A percentile compares a stretch with the other conserved stretches of the same genome.
Conservation (phyloP, 75 land plant species). For the Chamaecyparis obtusa region DNA sequence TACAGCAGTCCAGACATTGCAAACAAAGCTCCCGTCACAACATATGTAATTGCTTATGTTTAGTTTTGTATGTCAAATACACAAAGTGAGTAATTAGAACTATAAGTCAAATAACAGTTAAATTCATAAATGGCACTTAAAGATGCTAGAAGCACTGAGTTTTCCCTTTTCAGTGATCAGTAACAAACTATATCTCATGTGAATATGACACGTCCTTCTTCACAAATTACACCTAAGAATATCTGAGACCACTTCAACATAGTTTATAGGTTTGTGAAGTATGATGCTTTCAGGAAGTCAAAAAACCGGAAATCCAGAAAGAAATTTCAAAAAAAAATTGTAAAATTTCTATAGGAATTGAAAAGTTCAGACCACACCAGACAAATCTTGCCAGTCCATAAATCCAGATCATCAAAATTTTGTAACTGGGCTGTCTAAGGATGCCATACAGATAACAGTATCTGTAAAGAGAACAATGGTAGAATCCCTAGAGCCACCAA, state of each 20-base stretch:
- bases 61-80: neutral
- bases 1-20: neutral
- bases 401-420: too few relatives aligned
- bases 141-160: neutral
- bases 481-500: neutral
- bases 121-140: slow-evolving; percentile 4
- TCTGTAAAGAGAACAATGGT: neutral
- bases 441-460: neutral
- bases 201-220: neutral
- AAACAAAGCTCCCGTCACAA: neutral
- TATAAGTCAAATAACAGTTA: neutral
- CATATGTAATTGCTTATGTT: neutral
- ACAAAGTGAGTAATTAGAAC: neutral
- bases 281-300: too few relatives aligned
- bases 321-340: too few relatives aligned
- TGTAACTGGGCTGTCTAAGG: too few relatives aligned
- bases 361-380: too few relatives aligned
- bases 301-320: too few relatives aligned
- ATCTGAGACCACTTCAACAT: neutral
- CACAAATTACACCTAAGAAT: neutral
- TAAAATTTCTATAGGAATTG: too few relatives aligned
- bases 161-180: neutral
- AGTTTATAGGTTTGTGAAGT: too few relatives aligned
- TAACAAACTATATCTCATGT: neutral
- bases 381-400: too few relatives aligned